These are phyloP conservation scores for Gracilariopsis chorda DNA, from an alignment of 23 red algal genomes.

Conservation along the genomic window DNA sequence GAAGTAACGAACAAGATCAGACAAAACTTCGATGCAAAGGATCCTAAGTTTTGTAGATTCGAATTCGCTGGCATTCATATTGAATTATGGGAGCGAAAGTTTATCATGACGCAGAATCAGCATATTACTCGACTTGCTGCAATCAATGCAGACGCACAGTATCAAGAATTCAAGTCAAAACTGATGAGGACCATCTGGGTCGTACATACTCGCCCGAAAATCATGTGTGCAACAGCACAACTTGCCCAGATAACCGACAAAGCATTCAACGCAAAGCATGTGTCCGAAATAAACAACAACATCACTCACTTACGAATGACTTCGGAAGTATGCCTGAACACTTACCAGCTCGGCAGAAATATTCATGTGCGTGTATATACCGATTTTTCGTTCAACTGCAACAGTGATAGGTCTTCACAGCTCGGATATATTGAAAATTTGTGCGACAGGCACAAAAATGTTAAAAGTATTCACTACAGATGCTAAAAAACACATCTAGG, in stretches of 20 bases:
- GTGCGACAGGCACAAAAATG: not conserved
- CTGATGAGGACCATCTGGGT: not conserved
- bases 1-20: not conserved
- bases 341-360: not conserved
- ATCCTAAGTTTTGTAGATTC: not conserved
- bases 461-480: constrained; percentile 1
- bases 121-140: not conserved
- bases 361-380: constrained; percentile 5
- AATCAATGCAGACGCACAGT: not conserved
- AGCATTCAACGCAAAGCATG: not conserved
- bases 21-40: constrained; percentile 15
- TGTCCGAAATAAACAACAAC: not conserved
- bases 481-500: constrained; percentile 1
- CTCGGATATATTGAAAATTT: constrained; percentile 28
- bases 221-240: not conserved
- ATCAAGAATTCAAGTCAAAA: not conserved
- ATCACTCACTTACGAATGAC: not conserved
- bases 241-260: constrained; percentile 9
- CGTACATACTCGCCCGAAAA: not conserved
- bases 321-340: not conserved
- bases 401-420: not conserved
- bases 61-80: constrained; percentile 31
- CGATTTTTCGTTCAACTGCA: constrained; percentile 14
- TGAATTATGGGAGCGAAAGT: not conserved
- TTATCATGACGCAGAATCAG: not conserved